A percentile compares a stretch with the other conserved stretches of the same genome.
These are phyloP conservation scores for Pseudogymnoascus sp. DNA, from an alignment of 2,329 filamentous ascomycete species.

Conservation along the genomic window DNA sequence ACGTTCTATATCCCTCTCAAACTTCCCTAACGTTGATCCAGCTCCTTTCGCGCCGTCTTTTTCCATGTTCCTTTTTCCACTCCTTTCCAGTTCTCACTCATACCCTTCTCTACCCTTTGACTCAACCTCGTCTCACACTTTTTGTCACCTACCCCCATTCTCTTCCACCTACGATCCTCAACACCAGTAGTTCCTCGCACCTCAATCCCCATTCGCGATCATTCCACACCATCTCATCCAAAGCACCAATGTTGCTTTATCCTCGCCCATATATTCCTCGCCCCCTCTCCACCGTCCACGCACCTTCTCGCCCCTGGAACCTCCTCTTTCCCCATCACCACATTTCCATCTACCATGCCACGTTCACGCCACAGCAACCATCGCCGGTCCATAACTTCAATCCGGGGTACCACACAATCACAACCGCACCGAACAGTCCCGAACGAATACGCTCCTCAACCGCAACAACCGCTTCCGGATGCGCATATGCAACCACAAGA, in stretches of 20 bases:
- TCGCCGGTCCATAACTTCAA: neutral
- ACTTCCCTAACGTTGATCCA: neutral
- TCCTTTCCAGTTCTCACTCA: neutral
- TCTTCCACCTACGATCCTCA: neutral
- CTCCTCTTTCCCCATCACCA: neutral
- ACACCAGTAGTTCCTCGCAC: neutral
- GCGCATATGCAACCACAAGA: neutral
- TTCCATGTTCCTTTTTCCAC: neutral
- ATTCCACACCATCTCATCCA: neutral
- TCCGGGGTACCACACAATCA: neutral
- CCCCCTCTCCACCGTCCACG: neutral
- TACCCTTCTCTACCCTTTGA: neutral
- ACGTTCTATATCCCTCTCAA: neutral
- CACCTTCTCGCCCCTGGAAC: neutral
- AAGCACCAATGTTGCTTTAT: slow-evolving; percentile 1
- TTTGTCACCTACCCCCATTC: neutral
- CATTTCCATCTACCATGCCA: neutral
- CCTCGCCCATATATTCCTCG: neutral
- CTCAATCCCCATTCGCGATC: neutral
- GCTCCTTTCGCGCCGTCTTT: neutral
- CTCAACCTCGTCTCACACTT: neutral
- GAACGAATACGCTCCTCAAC: neutral
- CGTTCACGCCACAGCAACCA: neutral
- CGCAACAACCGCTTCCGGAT: neutral
- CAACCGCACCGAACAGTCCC: neutral